Evolutionary conservation across 2,329 filamentous ascomycete genomes (phyloP).

Genomic region (Hypoxylon sp.): DNA sequence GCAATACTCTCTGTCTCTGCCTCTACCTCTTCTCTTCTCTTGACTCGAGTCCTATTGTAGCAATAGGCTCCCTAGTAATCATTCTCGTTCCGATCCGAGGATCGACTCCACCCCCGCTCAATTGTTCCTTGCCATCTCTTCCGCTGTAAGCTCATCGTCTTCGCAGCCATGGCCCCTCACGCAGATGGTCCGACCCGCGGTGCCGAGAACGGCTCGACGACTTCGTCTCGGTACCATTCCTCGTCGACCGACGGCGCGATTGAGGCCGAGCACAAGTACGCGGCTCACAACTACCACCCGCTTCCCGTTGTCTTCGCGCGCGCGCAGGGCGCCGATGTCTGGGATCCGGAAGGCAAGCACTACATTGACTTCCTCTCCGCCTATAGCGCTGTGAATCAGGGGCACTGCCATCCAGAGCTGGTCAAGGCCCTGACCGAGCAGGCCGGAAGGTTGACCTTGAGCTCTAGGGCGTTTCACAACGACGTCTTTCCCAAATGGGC

Average conservation of each 20-base stretch:
- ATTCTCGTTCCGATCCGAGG: constrained; percentile 5
- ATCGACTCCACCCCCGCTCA: not conserved
- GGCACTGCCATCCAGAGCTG: constrained; percentile 96
- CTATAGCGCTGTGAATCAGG: constrained; percentile 97
- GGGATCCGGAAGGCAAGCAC: constrained; percentile 95
- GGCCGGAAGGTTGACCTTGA: constrained; percentile 87
- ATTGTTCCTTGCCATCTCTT: constrained; percentile 12
- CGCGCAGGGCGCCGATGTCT: constrained; percentile 86
- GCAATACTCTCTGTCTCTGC: too few species aligned
- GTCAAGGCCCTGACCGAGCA: constrained; percentile 90
- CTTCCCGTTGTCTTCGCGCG: constrained; percentile 91
- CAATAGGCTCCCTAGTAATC: constrained; percentile 13
- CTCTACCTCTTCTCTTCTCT: not conserved
- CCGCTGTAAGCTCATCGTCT: constrained; percentile 20
- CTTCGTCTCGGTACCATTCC: constrained; percentile 69
- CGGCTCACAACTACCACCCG: constrained; percentile 98
- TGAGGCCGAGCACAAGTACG: constrained; percentile 79
- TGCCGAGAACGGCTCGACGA: constrained; percentile 46
- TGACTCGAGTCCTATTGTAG: constrained; percentile 15
- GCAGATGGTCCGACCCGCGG: constrained; percentile 52
- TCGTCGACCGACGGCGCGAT: constrained; percentile 83
- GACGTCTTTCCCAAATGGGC: constrained; percentile 97
- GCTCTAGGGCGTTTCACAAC: constrained; percentile 96
- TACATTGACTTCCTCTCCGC: constrained; percentile 98
- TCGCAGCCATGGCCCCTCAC: constrained; percentile 65